Percentiles rank a stretch among this genome's conserved stretches.
Conservation (phyloP, 1,284 basidiomycete species). For the Apiotrichum montevideense region DNA sequence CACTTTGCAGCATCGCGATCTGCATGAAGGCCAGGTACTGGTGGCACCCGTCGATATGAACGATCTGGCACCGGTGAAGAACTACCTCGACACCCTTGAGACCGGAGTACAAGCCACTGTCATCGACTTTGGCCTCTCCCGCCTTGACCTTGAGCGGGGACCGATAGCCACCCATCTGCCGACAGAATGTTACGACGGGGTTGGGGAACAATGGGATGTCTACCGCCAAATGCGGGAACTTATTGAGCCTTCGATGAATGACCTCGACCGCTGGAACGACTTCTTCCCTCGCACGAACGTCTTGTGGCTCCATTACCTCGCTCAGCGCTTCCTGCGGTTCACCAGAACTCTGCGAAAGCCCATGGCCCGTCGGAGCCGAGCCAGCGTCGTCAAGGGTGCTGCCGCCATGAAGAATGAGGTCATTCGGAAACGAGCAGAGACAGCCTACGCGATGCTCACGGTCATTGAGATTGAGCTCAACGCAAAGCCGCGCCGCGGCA, state of each 20-base stretch:
- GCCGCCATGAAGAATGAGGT: not conserved
- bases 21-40: slow-evolving; percentile 97
- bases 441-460: slow-evolving; percentile 13
- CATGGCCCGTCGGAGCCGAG: slow-evolving; percentile 4
- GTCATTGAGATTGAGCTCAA: not conserved
- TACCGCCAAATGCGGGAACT: slow-evolving; percentile 80
- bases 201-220: slow-evolving; percentile 88
- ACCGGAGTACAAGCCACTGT: slow-evolving; percentile 69
- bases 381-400: not conserved
- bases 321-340: slow-evolving; percentile 25
- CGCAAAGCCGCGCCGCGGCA: not conserved
- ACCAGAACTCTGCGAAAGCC: slow-evolving; percentile 30
- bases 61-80: slow-evolving; percentile 16
- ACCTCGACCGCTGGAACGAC: not conserved
- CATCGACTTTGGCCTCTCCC: slow-evolving; percentile 89
- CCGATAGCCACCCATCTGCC: slow-evolving; percentile 51
- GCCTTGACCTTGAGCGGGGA: slow-evolving; percentile 53
- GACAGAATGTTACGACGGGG: slow-evolving; percentile 71
- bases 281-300: slow-evolving; percentile 12
- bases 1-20: slow-evolving; percentile 76
- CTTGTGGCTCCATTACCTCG: slow-evolving; percentile 43
- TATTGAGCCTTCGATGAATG: not conserved
- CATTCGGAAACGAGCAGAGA: slow-evolving; percentile 4
- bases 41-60: slow-evolving; percentile 47
- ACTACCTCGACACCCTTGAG: slow-evolving; percentile 37